Base-by-base conservation (phyloP, 2,329 filamentous ascomycete genomes). In the Aspergillus latus region DNA sequence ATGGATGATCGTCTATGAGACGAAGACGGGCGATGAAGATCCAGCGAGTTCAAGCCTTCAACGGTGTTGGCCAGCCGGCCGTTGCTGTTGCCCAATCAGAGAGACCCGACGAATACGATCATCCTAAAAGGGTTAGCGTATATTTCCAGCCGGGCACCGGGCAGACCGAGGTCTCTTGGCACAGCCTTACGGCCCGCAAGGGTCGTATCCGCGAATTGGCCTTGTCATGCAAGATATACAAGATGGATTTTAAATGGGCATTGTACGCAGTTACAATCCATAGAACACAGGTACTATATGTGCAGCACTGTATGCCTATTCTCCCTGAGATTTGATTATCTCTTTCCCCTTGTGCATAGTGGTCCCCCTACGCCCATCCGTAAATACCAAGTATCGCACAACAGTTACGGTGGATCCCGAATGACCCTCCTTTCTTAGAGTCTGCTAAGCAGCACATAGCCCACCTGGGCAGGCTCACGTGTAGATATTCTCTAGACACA, bases 41-140 rank as follows among this genome's bases (percentile, higher is more conserved):
- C 34, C 34, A 10, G 11, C 34, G 15, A n/a, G 32, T 36, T 13
- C 30, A 9, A 11, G n/a, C 26, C 21, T 21, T 36, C 34, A 36
- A 5, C 9, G 13, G 34, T 36, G 9, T 7, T 9, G 13, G 34
- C 34, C 34, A 6, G 8, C 9, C 9, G 13, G 9, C 34, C 34
- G 8, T 36, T 45, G 2, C 9, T 28, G 3, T 30, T 15, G 26
- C 10, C 59, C 51, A 57, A 59, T 55, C 32, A 56, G 1, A 39
- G 21, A 15, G 26, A 39, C 2, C 13, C 36, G 36, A 29, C 52
- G 51, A 56, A 53, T 61, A 61, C 59, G 59, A 59, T 7, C 37
- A 29, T 10, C 37, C 57, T 8, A 32, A 56, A 52, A 4, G 1
- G 47, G 47, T 37, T 52, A 52, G 49, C 11, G 16, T 28, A 11